Conservation (phyloP, 2,329 filamentous ascomycete species). For the Aulographum hederae region DNA sequence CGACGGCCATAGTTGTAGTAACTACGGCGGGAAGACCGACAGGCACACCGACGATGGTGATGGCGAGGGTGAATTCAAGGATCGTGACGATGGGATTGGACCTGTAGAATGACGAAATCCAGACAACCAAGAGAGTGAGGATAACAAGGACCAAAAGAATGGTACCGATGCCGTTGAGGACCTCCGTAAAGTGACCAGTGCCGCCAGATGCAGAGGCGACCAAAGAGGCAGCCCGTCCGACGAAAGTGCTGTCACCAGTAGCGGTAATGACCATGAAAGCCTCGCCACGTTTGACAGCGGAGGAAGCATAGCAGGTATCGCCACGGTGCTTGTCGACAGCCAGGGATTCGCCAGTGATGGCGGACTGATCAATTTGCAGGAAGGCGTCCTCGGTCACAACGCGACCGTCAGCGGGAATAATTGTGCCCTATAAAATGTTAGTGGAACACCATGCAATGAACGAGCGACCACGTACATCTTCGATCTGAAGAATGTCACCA, state of each 20-base stretch:
- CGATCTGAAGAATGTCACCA: constrained; percentile 75
- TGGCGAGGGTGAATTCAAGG: constrained; percentile 68
- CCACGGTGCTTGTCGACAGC: constrained; percentile 75
- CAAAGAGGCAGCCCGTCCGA: constrained; percentile 72
- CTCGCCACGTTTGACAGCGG: constrained; percentile 78
- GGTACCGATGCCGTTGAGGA: constrained; percentile 72
- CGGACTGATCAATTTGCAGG: constrained; percentile 80
- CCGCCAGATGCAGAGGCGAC: constrained; percentile 59
- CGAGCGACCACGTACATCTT: constrained; percentile 41
- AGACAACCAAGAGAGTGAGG: constrained; percentile 63
- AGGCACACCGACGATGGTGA: constrained; percentile 81
- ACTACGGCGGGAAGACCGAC: constrained; percentile 88
- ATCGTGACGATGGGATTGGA: constrained; percentile 65
- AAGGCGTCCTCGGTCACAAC: constrained; percentile 71
- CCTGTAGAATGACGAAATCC: constrained; percentile 76
- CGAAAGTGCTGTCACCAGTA: constrained; percentile 79
- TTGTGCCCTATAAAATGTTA: constrained; percentile 42
- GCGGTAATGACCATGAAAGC: constrained; percentile 66
- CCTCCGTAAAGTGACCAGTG: constrained; percentile 77
- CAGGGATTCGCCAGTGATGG: constrained; percentile 81
- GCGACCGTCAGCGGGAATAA: constrained; percentile 75
- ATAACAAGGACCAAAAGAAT: constrained; percentile 66
- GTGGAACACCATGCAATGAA: no score
- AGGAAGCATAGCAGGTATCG: constrained; percentile 71
- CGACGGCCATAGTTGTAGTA: constrained; percentile 88